phyloP scores from a whole-genome alignment of 2,329 filamentous ascomycete genomes.

The Pseudocercospora musae region DNA sequence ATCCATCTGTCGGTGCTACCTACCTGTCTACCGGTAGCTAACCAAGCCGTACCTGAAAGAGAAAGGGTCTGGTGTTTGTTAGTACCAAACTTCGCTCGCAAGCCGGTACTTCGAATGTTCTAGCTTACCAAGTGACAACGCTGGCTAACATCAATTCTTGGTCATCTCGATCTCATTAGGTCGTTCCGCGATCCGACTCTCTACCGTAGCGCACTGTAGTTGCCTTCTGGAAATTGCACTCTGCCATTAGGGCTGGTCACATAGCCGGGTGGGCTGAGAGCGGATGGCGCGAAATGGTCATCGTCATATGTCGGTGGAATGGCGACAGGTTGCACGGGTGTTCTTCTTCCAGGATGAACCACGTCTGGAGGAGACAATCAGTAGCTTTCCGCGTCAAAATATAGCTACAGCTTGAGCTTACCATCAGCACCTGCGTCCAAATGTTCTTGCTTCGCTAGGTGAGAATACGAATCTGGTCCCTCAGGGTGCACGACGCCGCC shows the following conservation, averaged over 20 bases:
- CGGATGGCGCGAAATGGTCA: constrained; percentile 18
- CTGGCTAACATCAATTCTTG: background rate
- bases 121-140: background rate
- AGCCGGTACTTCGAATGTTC: background rate
- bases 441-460: constrained; percentile 5
- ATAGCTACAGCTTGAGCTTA: background rate
- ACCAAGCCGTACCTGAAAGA: constrained; percentile 1
- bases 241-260: constrained; percentile 15
- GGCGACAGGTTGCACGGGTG: constrained; percentile 9
- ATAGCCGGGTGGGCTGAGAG: constrained; percentile 20
- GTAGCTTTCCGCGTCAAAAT: background rate
- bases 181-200: background rate
- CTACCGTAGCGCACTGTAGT: constrained; percentile 22
- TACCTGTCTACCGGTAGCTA: background rate
- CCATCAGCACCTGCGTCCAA: constrained; percentile 7
- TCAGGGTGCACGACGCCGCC: constrained; percentile 1
- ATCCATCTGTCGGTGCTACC: constrained; percentile 1
- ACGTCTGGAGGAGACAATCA: background rate
- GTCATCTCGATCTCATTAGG: background rate
- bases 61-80: background rate
- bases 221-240: constrained; percentile 25
- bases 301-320: constrained; percentile 15
- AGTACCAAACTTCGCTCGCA: background rate
- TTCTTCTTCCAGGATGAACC: constrained; percentile 19
- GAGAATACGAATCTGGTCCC: background rate